A percentile compares a stretch with the other conserved stretches of the same genome.
phyloP scores from a whole-genome alignment of 768 basidiomycete species.

The Cystofilobasidium ferigula region DNA sequence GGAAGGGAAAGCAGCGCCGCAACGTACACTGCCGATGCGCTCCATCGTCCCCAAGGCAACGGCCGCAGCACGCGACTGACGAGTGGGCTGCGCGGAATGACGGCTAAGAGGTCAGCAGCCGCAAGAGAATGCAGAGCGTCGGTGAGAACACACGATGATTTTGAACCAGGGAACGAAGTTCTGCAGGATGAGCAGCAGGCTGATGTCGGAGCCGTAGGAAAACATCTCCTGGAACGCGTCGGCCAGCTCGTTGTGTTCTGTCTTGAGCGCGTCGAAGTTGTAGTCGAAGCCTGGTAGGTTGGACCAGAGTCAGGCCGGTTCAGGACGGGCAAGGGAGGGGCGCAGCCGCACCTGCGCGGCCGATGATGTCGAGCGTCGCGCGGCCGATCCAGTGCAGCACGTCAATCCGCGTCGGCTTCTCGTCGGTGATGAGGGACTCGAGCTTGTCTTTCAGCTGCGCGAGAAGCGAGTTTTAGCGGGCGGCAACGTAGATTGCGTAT shows the following conservation, averaged over 20 bases:
- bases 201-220: conserved; percentile 1
- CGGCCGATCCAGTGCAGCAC: conserved; percentile 48
- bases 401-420: conserved; percentile 31
- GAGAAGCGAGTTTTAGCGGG: background rate
- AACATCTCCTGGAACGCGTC: conserved; percentile 13
- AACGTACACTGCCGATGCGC: conserved; percentile 21
- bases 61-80: background rate
- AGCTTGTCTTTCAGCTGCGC: conserved; percentile 11
- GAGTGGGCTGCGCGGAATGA: background rate
- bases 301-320: no score
- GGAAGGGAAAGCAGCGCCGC: background rate
- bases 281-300: conserved; percentile 12
- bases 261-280: conserved; percentile 10
- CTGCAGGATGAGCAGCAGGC: conserved; percentile 3
- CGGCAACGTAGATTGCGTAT: background rate
- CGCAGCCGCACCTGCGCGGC: conserved; percentile 14
- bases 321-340: no score
- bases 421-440: background rate
- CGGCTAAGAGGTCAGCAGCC: background rate
- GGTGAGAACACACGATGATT: conserved; percentile 1
- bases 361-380: conserved; percentile 48
- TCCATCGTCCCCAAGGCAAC: conserved; percentile 13
- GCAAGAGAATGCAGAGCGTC: background rate
- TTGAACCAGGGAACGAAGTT: conserved; percentile 8
- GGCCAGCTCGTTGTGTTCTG: conserved; percentile 10